Percentiles rank a stretch among this genome's conserved stretches.
These are phyloP conservation scores for Incumbomyces lentus DNA, from an alignment of 2,329 filamentous ascomycete genomes.

Conservation along the genomic window DNA sequence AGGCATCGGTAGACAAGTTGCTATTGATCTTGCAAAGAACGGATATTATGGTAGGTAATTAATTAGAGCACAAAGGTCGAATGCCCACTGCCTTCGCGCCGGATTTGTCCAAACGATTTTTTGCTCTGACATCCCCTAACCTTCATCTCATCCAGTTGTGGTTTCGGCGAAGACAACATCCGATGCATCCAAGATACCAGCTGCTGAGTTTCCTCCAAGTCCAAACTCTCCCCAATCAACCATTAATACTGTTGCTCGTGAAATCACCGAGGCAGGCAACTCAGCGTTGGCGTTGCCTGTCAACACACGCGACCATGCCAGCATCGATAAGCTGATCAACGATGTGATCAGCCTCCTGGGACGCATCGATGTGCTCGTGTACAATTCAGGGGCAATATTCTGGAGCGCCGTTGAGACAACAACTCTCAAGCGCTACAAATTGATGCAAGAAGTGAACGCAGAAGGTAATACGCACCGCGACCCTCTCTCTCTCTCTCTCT, in stretches of 20 bases:
- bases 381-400: constrained; percentile 80
- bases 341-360: constrained; percentile 50
- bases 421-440: constrained; percentile 63
- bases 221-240: constrained; percentile 67
- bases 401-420: constrained; percentile 67
- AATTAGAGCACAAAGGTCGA: neutral
- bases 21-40: constrained; percentile 62
- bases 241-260: constrained; percentile 67
- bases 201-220: constrained; percentile 54
- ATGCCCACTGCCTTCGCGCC: neutral
- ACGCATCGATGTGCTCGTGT: constrained; percentile 63
- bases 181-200: constrained; percentile 42
- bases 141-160: constrained; percentile 46
- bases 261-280: constrained; percentile 57
- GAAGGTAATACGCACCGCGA: constrained; percentile 36
- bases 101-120: neutral
- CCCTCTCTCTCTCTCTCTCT: neutral
- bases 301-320: constrained; percentile 56
- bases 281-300: constrained; percentile 56
- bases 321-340: constrained; percentile 50
- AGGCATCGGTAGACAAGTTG: constrained; percentile 71
- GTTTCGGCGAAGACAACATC: constrained; percentile 68
- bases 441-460: constrained; percentile 65
- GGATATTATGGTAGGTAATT: constrained; percentile 56
- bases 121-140: neutral